Conservation (phyloP, 371 early-diverging fungal genomes). For the Enterocytospora artemiae region DNA sequence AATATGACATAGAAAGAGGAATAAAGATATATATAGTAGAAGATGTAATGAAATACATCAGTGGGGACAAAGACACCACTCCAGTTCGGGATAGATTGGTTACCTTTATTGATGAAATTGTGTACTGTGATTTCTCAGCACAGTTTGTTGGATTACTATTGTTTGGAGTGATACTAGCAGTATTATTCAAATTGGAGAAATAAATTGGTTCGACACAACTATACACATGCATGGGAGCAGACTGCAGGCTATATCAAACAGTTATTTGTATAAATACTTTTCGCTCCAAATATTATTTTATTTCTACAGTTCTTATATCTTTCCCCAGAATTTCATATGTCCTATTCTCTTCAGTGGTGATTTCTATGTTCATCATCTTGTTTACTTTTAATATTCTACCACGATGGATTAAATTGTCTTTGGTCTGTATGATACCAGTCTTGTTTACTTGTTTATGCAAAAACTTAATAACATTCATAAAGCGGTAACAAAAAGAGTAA, state of each 20-base stretch:
- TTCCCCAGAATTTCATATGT: too few species aligned
- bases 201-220: neutral
- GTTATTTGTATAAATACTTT: neutral
- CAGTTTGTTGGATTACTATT: neutral
- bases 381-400: neutral
- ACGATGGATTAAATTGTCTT: neutral
- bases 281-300: too few species aligned
- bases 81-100: too few species aligned
- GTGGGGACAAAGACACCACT: too few species aligned
- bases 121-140: constrained; percentile 11
- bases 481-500: too few species aligned
- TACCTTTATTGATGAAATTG: neutral
- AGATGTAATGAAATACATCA: too few species aligned
- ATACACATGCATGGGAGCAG: neutral
- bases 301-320: too few species aligned
- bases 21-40: neutral
- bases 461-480: neutral
- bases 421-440: neutral
- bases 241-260: neutral
- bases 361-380: neutral
- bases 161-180: neutral
- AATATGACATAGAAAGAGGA: constrained; percentile 12
- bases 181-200: constrained; percentile 9
- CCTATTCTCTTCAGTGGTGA: neutral
- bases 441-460: neutral